Evolutionary conservation across 768 basidiomycete genomes (phyloP), one percentile per base, ranked within the genome.

Genomic region (Plicaturopsis crispa): DNA sequence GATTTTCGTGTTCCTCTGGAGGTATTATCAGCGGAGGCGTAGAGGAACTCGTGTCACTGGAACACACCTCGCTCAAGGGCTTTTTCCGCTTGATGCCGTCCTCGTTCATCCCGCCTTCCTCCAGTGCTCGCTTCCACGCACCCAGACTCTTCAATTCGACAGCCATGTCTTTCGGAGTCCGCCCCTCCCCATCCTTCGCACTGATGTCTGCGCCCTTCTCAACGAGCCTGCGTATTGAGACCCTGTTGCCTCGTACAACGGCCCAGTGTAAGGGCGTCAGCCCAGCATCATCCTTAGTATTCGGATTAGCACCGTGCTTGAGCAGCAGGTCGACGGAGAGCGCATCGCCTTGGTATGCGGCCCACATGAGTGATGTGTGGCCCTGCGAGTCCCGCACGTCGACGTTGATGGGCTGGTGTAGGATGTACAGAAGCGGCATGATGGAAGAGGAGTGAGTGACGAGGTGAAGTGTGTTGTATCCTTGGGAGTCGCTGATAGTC

Each of bases 331-430:
- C 92, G 4, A 98, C 92, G 3, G 87, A 90, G 23, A 98, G 74
- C 2, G 91, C 92, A 53, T 99, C 96, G 33, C 96, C 96, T 57
- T 99, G 96, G 60, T 98, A 99, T 6, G 91, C 89, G 4, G 96
- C 96, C 96, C 96, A 99, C 89, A 97, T 96, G 35, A 98, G 70
- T 0, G 88, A 73, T 0, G 94, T 96, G 55, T 98, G 96, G 0
- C 96, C 96, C 51, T 89, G 85, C 1, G 80, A 69, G 57, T 99
- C 96, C 28, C 80, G 74, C 33, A 84, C 83, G 55, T 99, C 96
- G 42, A 97, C 84, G 31, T 79, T 82, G 45, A 99, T 75, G 3
- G 93, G 92, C 56, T 97, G 93, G 55, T 94, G 89, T 5, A 98
- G 72, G 18, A 96, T 68, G 52, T 90, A 93, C 24, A 97, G 66